Base-by-base conservation (phyloP, 192 early-diverging fungal genomes). In the Phlyctochytrium arcticum region DNA sequence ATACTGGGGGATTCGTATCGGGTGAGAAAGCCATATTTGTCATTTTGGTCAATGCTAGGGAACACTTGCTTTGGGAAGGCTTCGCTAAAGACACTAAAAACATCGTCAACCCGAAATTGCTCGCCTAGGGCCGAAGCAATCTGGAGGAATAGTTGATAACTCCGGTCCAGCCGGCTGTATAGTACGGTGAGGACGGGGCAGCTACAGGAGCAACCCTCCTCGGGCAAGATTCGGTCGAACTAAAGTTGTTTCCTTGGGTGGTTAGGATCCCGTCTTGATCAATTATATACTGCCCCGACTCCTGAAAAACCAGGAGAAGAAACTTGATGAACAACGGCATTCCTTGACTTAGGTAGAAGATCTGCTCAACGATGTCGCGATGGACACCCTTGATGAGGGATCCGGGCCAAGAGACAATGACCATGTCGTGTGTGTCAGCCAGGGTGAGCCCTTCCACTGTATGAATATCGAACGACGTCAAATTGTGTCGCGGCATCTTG, bases 71-170 rank as follows among this genome's bases (percentile, higher is more conserved):
- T 27, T n/a, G n/a, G n/a, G 19, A 79, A 36, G 36, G 35, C 44
- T n/a, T 67, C 72, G 0, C 29, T n/a, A 19, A 66, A 47, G 0
- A 50, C 57, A 54, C 57, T 55, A 24, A 82, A 32, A 5, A 82
- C 80, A 36, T 82, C 80, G 30, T 83, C 80, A 30, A 80, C 29
- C 39, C 70, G 34, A 60, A 82, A 82, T 31, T 60, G 54, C 51
- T 78, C 80, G 2, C 80, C 80, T 2, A 82, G 62, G 2, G 79
- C 80, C 17, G 80, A 69, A 2, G 79, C 75, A n/a, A 82, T 65
- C 47, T 82, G 82, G 30, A 82, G 61, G 31, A 82, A 78, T 10
- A 82, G 66, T 56, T 82, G 80, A 54, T 74, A 80, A 42, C 62
- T 77, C 27, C 76, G 49, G 34, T 81, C 75, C 15, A 82, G 63